Conservation (phyloP, 179 eudicot species). For the Silene vulgaris region DNA sequence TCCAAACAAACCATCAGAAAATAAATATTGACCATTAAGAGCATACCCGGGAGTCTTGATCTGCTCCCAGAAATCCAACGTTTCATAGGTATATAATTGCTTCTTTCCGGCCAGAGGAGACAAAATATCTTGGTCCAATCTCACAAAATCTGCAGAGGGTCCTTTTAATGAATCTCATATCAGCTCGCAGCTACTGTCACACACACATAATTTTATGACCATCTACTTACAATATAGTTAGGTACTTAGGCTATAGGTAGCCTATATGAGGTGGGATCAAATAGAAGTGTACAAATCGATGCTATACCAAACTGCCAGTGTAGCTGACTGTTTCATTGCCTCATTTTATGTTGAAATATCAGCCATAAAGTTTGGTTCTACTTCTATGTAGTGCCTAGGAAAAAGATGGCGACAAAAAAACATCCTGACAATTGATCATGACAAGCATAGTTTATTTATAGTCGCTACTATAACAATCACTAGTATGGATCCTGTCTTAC, state of each 20-base stretch:
- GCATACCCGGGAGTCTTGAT: constrained; percentile 75
- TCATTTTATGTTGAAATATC: too few relatives aligned
- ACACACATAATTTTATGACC: neutral
- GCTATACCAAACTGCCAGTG: neutral
- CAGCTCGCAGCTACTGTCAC: constrained; percentile 18
- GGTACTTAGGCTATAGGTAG: neutral
- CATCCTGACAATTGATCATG: too few relatives aligned
- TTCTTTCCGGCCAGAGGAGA: constrained; percentile 85
- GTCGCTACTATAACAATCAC: too few relatives aligned
- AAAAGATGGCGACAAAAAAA: too few relatives aligned
- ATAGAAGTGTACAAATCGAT: constrained; percentile 12
- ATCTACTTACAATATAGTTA: neutral
- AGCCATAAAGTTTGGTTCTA: too few relatives aligned
- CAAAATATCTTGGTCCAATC: constrained; percentile 80
- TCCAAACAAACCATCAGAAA: neutral
- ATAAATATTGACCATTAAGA: constrained; percentile 3
- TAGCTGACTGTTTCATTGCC: too few relatives aligned
- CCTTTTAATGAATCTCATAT: constrained; percentile 27
- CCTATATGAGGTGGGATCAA: constrained; percentile 4
- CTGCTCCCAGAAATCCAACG: constrained; percentile 80
- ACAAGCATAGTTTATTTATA: too few relatives aligned
- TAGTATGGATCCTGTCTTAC: too few relatives aligned
- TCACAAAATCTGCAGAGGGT: constrained; percentile 58
- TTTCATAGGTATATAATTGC: constrained; percentile 65
- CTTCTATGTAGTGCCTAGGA: too few relatives aligned